A percentile compares a stretch with the other conserved stretches of the same genome.
Evolutionary conservation across 345 rosid species (phyloP).

Genomic region (Linum usitatissimum): DNA sequence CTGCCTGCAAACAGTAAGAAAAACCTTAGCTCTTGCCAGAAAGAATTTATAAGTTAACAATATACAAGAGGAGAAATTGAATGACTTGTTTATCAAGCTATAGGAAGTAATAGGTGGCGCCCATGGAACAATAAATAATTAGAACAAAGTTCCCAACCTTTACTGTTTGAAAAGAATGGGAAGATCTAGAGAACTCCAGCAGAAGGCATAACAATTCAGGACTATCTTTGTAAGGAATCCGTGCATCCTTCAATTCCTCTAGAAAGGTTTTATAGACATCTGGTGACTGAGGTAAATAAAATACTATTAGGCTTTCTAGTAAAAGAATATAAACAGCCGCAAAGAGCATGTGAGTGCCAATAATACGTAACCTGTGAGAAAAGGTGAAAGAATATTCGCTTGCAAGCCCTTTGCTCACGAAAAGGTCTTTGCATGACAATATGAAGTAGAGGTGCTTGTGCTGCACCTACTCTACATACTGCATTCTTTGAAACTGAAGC

Average conservation of each 20-base stretch:
- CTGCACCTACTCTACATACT: slow-evolving; percentile 56
- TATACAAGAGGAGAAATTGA: slow-evolving; percentile 5
- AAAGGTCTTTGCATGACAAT: slow-evolving; percentile 56
- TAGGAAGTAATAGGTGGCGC: background rate
- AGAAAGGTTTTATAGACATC: slow-evolving; percentile 46
- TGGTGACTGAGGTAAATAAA: slow-evolving; percentile 43
- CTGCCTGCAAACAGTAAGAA: slow-evolving; percentile 40
- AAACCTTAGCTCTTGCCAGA: slow-evolving; percentile 2
- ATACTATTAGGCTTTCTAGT: background rate
- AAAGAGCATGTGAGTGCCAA: slow-evolving; percentile 1
- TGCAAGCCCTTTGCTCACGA: slow-evolving; percentile 69
- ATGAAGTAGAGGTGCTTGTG: slow-evolving; percentile 58
- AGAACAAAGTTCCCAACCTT: slow-evolving; percentile 37
- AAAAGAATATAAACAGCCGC: background rate
- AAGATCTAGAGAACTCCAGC: slow-evolving; percentile 53
- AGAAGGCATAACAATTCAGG: slow-evolving; percentile 57
- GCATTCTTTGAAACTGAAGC: slow-evolving; percentile 67
- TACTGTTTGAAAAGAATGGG: slow-evolving; percentile 43
- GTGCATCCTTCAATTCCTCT: slow-evolving; percentile 50
- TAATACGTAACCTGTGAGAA: slow-evolving; percentile 57
- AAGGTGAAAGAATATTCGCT: slow-evolving; percentile 44
- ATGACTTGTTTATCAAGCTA: background rate
- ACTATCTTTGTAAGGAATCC: slow-evolving; percentile 62
- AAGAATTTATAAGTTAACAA: slow-evolving; percentile 1
- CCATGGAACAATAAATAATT: background rate